These are phyloP conservation scores for Botrytis aclada DNA, from an alignment of 2,329 filamentous ascomycete genomes.

Conservation along the genomic window DNA sequence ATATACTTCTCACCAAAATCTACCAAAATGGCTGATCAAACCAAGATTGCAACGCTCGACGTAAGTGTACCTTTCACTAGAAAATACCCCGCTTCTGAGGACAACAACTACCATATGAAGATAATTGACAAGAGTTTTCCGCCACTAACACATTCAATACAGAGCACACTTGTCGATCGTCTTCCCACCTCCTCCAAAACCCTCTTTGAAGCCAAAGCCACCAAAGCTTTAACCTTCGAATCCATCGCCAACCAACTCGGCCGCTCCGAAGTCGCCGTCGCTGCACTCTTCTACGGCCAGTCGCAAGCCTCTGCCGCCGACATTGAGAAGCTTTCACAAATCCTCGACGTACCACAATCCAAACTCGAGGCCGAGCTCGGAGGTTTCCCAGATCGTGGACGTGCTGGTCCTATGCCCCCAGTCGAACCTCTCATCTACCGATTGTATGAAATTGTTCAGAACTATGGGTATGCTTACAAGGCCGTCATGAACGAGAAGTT, in stretches of 20 bases:
- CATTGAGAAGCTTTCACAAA: conserved; percentile 59
- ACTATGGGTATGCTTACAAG: conserved; percentile 96
- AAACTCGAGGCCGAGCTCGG: conserved; percentile 60
- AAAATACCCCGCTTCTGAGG: conserved; percentile 15
- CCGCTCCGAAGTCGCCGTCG: conserved; percentile 82
- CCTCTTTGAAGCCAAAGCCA: conserved; percentile 79
- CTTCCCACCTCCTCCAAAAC: conserved; percentile 69
- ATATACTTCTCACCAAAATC: background rate
- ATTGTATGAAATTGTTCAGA: conserved; percentile 91
- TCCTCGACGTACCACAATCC: conserved; percentile 59
- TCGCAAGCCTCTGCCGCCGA: conserved; percentile 70
- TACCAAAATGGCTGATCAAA: conserved; percentile 15
- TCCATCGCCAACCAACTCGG: conserved; percentile 70
- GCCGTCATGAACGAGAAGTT: conserved; percentile 94
- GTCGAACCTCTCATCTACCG: conserved; percentile 86
- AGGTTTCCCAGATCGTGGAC: conserved; percentile 77
- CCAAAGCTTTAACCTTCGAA: conserved; percentile 74
- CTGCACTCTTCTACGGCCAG: conserved; percentile 89
- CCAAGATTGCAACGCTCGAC: conserved; percentile 20
- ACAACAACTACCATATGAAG: conserved; percentile 14
- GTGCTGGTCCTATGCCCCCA: conserved; percentile 77
- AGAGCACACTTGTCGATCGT: conserved; percentile 64
- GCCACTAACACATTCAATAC: background rate
- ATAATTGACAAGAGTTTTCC: conserved; percentile 19
- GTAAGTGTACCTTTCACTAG: conserved; percentile 1